Evolutionary conservation across 2,329 filamentous ascomycete species (phyloP), one percentile per base, ranked within the genome.

Genomic region (Aspergillus versicolor): DNA sequence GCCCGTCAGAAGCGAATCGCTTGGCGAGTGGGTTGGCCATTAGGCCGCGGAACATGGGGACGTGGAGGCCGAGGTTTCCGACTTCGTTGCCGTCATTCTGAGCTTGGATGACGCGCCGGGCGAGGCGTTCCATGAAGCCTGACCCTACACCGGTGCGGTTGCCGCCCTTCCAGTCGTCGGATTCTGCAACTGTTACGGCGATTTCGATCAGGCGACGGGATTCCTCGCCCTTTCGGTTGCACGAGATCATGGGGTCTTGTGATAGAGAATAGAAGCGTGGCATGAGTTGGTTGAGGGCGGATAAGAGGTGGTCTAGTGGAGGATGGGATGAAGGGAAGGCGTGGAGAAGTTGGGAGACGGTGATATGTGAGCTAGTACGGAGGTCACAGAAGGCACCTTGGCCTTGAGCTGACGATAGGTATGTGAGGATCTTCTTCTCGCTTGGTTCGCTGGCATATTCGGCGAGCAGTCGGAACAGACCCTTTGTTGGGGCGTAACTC

Each of bases 241-340:
- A 89, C 3, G 86, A 88, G 64, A 95, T 86, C 62, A 94, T 90
- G 0, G 94, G 94, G 69, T 99, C 94, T 73, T 96, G 97, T 53
- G 92, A 97, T 13, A 99, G 86, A 4, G 93, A 97, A 79, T 99
- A 99, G 80, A 99, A 99, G 59, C 94, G 90, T 3, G 94, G 94
- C 93, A 97, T 97, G 51, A 97, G 83, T 48, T 91, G 89, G 67
- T 89, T 90, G 52, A 97, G 84, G 43, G 89, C 84, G 2, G 89
- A 90, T 37, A 97, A 82, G 11, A 99, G 81, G 58, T 87, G 81
- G 54, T 94, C 90, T 66, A 99, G 81, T 4, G 93, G 92, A 52
- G 94, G 94, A 71, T 91, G 90, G 6, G 91, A 86, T 41, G 91
- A 96, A 2, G 94, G 92, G 80, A 99, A 99, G 2, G 94, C 94